phyloP scores from a whole-genome alignment of 768 basidiomycete species.

The Naganishia vishniacii region DNA sequence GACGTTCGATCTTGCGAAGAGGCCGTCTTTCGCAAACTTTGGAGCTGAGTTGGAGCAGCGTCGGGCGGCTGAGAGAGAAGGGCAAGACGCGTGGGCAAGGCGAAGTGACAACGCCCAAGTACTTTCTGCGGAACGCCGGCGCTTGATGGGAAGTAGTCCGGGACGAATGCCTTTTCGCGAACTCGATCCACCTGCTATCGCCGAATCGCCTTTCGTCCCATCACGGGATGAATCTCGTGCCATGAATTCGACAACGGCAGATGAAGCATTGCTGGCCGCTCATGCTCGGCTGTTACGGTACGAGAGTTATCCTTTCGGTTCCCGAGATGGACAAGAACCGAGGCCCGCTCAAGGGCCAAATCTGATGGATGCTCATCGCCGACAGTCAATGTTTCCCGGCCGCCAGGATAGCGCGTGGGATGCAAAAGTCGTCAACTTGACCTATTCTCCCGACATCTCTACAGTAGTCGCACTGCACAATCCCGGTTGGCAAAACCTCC shows the following conservation, averaged over 20 bases:
- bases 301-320: constrained; percentile 19
- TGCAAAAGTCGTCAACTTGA: not conserved
- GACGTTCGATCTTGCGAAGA: constrained; percentile 3
- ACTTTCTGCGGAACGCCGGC: not conserved
- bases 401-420: not conserved
- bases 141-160: constrained; percentile 8
- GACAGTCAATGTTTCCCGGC: constrained; percentile 6
- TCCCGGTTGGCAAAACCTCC: not conserved
- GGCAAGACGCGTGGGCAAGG: constrained; percentile 4
- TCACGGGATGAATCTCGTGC: too few relatives aligned
- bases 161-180: not conserved
- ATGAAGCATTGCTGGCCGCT: constrained; percentile 9
- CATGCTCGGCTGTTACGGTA: not conserved
- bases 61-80: not conserved
- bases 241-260: not conserved
- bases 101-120: constrained; percentile 5
- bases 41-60: not conserved
- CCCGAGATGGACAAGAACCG: not conserved
- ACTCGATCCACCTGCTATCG: not conserved
- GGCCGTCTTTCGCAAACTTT: constrained; percentile 3
- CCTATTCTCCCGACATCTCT: not conserved
- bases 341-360: not conserved
- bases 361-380: not conserved
- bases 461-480: too few relatives aligned
- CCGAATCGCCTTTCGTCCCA: too few relatives aligned